phyloP scores from a whole-genome alignment of 2,329 filamentous ascomycete species.

The Botrytis fabae region DNA sequence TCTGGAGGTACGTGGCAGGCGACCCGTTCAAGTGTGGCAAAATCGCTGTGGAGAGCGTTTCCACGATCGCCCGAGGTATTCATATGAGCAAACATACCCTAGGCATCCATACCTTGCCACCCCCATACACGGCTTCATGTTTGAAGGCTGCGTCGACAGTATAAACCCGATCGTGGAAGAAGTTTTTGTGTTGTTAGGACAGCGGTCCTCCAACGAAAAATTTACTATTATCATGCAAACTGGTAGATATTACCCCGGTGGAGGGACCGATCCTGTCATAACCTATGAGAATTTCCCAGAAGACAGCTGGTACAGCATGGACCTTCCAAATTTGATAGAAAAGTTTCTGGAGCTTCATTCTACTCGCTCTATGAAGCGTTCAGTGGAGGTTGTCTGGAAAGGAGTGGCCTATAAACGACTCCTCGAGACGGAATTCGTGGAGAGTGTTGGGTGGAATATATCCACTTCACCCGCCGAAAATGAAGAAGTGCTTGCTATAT shows the following conservation, averaged over 20 bases:
- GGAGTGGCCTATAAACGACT: not conserved
- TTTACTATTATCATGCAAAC: not conserved
- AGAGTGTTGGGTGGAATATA: not conserved
- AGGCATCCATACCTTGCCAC: not conserved
- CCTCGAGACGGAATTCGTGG: not conserved
- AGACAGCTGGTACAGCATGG: not conserved
- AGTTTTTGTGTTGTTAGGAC: not conserved
- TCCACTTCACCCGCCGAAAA: not conserved
- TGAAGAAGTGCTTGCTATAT: not conserved
- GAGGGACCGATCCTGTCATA: not conserved
- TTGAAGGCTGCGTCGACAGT: not conserved
- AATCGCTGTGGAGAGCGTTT: not conserved
- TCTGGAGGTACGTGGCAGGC: not conserved
- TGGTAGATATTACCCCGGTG: not conserved
- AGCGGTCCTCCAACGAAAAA: not conserved
- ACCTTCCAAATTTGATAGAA: not conserved
- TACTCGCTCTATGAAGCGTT: not conserved
- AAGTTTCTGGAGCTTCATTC: not conserved
- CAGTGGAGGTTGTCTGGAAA: not conserved
- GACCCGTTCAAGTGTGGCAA: not conserved
- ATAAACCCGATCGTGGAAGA: not conserved
- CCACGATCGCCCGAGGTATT: rapidly evolving
- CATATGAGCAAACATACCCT: not conserved
- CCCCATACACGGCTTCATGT: not conserved
- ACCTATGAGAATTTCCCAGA: not conserved